Conservation (phyloP, 495 filamentous ascomycete genomes). For the Aspergillus hancockii region DNA sequence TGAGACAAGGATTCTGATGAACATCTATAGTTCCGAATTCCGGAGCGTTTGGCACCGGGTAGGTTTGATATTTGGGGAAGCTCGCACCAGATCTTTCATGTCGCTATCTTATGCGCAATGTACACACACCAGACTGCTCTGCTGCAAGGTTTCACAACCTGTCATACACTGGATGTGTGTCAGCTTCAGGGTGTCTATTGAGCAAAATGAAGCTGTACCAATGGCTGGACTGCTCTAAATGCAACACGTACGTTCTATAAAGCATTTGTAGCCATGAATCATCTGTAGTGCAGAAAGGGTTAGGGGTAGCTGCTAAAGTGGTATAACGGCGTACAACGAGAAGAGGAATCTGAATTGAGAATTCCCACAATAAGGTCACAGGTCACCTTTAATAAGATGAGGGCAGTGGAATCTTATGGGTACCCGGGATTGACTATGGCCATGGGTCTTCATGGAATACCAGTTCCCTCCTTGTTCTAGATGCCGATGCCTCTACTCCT, state of each 20-base stretch:
- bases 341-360: neutral
- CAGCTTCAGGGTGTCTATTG: slow-evolving; percentile 8
- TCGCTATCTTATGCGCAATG: slow-evolving; percentile 16
- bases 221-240: slow-evolving; percentile 8
- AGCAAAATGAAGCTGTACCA: neutral
- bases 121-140: slow-evolving; percentile 15
- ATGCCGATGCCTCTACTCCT: no score
- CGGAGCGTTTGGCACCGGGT: neutral
- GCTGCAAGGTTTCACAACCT: slow-evolving; percentile 11
- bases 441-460: no score
- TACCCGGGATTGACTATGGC: no score
- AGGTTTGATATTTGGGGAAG: neutral
- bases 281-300: neutral
- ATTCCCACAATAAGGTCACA: neutral
- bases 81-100: slow-evolving; percentile 10
- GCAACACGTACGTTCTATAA: slow-evolving; percentile 1
- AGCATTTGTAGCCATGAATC: neutral
- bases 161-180: slow-evolving; percentile 19
- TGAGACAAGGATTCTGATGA: neutral
- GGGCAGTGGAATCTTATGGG: no score
- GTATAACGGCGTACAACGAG: neutral
- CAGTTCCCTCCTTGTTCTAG: no score
- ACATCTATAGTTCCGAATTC: neutral
- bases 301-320: neutral
- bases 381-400: neutral